Evolutionary conservation across 768 basidiomycete species (phyloP).

Genomic region (Hydnomerulius pinastri): DNA sequence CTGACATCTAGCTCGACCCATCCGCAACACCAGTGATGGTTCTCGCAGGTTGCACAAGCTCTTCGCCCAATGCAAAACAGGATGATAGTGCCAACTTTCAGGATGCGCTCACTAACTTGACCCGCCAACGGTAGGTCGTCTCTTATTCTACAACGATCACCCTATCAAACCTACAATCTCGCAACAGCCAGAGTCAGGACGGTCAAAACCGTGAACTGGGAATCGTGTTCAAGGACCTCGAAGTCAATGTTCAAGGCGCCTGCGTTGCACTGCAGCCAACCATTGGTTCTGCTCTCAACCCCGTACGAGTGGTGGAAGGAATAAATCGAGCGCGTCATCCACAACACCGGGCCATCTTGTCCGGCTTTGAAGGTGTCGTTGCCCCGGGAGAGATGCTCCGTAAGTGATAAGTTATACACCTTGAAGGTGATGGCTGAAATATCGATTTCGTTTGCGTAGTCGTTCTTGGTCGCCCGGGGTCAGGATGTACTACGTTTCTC

Average conservation of each 20-base stretch:
- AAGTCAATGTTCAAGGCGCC: slow-evolving; percentile 50
- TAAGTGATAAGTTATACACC: slow-evolving; percentile 36
- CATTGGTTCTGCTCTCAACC: slow-evolving; percentile 55
- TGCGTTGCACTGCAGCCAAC: slow-evolving; percentile 48
- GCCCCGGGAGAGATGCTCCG: slow-evolving; percentile 77
- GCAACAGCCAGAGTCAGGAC: too few relatives aligned
- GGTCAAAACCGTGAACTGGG: slow-evolving; percentile 56
- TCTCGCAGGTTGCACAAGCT: too few relatives aligned
- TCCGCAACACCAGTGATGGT: too few relatives aligned
- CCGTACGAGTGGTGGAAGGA: slow-evolving; percentile 37
- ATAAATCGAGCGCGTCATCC: slow-evolving; percentile 56
- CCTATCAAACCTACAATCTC: too few relatives aligned
- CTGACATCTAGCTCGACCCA: too few relatives aligned
- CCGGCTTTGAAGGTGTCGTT: slow-evolving; percentile 65
- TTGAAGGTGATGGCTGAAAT: not conserved
- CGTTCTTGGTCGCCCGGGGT: slow-evolving; percentile 81
- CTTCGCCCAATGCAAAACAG: too few relatives aligned
- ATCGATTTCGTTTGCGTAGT: too few relatives aligned
- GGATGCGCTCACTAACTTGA: too few relatives aligned
- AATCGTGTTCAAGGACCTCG: slow-evolving; percentile 51
- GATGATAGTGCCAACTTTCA: too few relatives aligned
- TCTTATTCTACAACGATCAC: too few relatives aligned
- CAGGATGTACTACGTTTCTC: slow-evolving; percentile 52
- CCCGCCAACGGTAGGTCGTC: too few relatives aligned
- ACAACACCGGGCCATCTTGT: slow-evolving; percentile 61